These are phyloP conservation scores for Pezicula neosporulosa DNA, from an alignment of 2,329 filamentous ascomycete genomes.

Conservation along the genomic window DNA sequence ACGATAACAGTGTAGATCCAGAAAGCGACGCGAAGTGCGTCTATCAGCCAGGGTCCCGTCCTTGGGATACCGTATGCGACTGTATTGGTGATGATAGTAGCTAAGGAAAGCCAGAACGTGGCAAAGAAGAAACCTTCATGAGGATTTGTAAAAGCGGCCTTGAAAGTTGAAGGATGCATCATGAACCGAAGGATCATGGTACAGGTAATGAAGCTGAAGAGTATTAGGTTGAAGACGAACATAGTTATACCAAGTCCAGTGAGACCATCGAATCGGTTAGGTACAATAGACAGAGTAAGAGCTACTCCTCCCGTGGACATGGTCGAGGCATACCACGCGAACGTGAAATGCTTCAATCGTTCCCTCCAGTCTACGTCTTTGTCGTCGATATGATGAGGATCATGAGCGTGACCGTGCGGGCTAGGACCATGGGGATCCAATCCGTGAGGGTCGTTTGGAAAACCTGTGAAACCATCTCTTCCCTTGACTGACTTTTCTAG, in stretches of 20 bases:
- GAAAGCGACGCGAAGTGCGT: slow-evolving; percentile 60
- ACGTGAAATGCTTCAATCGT: slow-evolving; percentile 21
- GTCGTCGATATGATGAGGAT: slow-evolving; percentile 6
- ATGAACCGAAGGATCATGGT: slow-evolving; percentile 59
- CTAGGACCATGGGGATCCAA: background rate
- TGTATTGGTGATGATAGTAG: slow-evolving; percentile 64
- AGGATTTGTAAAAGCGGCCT: slow-evolving; percentile 56
- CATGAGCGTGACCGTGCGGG: background rate
- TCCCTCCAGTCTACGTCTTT: slow-evolving; percentile 8
- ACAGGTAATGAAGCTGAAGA: slow-evolving; percentile 55
- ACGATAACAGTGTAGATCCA: slow-evolving; percentile 65
- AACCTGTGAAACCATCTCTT: slow-evolving; percentile 1
- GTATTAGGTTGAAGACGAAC: slow-evolving; percentile 63
- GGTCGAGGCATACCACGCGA: slow-evolving; percentile 64
- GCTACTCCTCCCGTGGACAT: slow-evolving; percentile 75
- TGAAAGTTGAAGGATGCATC: slow-evolving; percentile 51
- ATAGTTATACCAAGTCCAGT: slow-evolving; percentile 63
- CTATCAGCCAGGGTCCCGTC: slow-evolving; percentile 50
- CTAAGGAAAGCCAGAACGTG: slow-evolving; percentile 66
- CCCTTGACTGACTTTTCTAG: slow-evolving; percentile 2
- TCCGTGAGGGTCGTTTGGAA: background rate
- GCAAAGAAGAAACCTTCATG: slow-evolving; percentile 71
- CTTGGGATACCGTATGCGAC: slow-evolving; percentile 61
- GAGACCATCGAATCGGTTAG: slow-evolving; percentile 62
- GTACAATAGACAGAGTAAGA: slow-evolving; percentile 59